A percentile compares a stretch with the other conserved stretches of the same genome.
phyloP scores from a whole-genome alignment of 129 eudicot species.

The Deinandra increscens region DNA sequence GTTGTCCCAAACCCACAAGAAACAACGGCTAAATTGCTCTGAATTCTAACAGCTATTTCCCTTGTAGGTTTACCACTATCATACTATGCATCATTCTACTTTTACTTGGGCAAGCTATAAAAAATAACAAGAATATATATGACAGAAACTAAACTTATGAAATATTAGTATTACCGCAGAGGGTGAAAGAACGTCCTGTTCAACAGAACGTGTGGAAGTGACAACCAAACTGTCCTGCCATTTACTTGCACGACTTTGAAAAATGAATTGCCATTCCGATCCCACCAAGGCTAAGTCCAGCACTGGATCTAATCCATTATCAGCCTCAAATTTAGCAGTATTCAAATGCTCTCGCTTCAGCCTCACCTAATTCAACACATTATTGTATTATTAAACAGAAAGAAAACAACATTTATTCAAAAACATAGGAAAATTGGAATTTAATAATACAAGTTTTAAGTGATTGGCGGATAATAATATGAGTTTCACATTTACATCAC shows the following conservation, averaged over 20 bases:
- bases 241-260: constrained; percentile 94
- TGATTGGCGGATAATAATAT: no score
- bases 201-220: constrained; percentile 98
- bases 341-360: constrained; percentile 92
- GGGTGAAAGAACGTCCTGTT: constrained; percentile 91
- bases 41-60: no score
- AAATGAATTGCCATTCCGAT: constrained; percentile 99
- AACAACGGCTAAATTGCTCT: no score
- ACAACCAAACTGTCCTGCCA: constrained; percentile 99
- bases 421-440: no score
- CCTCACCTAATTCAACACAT: constrained; percentile 57
- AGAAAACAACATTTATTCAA: background rate
- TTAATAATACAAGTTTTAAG: no score
- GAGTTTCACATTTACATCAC: no score
- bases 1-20: no score
- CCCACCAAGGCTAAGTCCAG: constrained; percentile 95
- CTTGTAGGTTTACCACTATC: no score
- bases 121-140: background rate
- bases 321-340: constrained; percentile 95
- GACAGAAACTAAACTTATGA: constrained; percentile 1
- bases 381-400: background rate
- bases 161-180: constrained; percentile 61
- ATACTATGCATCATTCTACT: no score
- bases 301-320: constrained; percentile 92
- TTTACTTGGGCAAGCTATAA: background rate